Base-by-base conservation (phyloP, 805 yeast genomes). In the Myxozyma vanderwaltii region DNA sequence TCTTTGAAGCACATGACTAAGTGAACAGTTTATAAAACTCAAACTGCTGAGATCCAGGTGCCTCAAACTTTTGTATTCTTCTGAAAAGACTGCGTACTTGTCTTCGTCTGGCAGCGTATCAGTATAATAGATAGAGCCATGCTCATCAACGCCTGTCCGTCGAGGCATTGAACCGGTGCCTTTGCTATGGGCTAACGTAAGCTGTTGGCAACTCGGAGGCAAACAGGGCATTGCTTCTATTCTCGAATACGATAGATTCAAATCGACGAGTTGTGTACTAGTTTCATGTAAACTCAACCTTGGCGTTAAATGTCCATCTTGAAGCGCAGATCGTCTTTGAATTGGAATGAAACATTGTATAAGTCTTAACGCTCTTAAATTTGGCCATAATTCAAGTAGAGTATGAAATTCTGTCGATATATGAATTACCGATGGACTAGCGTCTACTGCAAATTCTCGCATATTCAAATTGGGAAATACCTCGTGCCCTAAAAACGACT, bases 371-470 rank as follows among this genome's bases (percentile, higher is more conserved):
- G 40, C 19, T 13, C 29, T 40, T 21, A 56, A 21, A 43, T 50
- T 56, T 4, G 60, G 60, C 47, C 54, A 35, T 43, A 50, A 17
- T 2, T 35, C 27, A 3, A 56, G 39, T 19, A 56, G 23, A 26
- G 21, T 45, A 49, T 51, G 45, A 24, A 56, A 49, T 2, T 46
- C 53, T 36, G 39, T 6, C 29, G 44, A 40, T 21, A 47, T 19
- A 46, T 29, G 4, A 23, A 56, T 17, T 10, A 27, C 13, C 44
- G 36, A n/a, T 10, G 49, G 24, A 38, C 48, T 17, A 19, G 45
- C 31, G 24, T 40, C 40, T 38, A 48, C 23, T 26, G 36, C 52
- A 5, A 48, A 36, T 10, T 36, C 13, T 15, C 24, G 52, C 43
- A 48, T 15, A 23, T 36, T 48, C 21, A 13, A 7, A 24, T 48